Conservation (phyloP, 2,329 filamentous ascomycete species). For the Colletotrichum sp. region DNA sequence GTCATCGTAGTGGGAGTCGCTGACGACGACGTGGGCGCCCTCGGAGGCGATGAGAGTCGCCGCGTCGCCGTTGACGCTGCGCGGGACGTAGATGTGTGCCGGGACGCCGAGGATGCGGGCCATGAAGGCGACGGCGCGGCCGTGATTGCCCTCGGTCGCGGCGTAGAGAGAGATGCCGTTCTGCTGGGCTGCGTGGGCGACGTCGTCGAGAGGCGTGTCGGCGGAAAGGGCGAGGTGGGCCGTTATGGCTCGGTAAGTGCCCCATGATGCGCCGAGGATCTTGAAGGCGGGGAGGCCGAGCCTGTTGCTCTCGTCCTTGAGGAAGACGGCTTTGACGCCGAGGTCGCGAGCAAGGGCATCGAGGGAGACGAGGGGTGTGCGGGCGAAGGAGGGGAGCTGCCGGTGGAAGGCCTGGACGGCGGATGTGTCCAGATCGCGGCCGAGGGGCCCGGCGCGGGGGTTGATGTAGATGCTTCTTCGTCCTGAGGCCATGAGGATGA, state of each 20-base stretch:
- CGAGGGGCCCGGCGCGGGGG: slow-evolving; percentile 16
- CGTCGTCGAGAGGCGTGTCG: slow-evolving; percentile 45
- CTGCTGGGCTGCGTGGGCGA: slow-evolving; percentile 35
- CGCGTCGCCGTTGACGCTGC: slow-evolving; percentile 59
- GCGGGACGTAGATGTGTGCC: slow-evolving; percentile 67
- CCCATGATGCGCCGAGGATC: slow-evolving; percentile 81
- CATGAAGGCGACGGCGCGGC: slow-evolving; percentile 75
- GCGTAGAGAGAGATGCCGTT: slow-evolving; percentile 59
- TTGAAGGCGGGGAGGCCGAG: slow-evolving; percentile 80
- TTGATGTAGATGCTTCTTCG: slow-evolving; percentile 31
- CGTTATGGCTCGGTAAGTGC: slow-evolving; percentile 62
- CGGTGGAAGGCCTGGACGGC: slow-evolving; percentile 56
- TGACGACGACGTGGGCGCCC: slow-evolving; percentile 59
- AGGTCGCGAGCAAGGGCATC: slow-evolving; percentile 60
- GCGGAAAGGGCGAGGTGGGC: slow-evolving; percentile 46
- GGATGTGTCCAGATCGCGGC: slow-evolving; percentile 7
- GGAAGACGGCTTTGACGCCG: slow-evolving; percentile 59
- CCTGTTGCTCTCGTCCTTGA: slow-evolving; percentile 75
- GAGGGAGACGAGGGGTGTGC: slow-evolving; percentile 59
- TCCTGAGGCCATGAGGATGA: slow-evolving; percentile 13
- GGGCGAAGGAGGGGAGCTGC: slow-evolving; percentile 59
- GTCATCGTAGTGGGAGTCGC: slow-evolving; percentile 61
- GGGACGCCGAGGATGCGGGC: slow-evolving; percentile 61
- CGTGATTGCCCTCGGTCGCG: slow-evolving; percentile 80
- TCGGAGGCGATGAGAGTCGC: slow-evolving; percentile 62